These are phyloP conservation scores for Pseudogymnoascus sp. DNA, from an alignment of 2,329 filamentous ascomycete species.

Conservation along the genomic window DNA sequence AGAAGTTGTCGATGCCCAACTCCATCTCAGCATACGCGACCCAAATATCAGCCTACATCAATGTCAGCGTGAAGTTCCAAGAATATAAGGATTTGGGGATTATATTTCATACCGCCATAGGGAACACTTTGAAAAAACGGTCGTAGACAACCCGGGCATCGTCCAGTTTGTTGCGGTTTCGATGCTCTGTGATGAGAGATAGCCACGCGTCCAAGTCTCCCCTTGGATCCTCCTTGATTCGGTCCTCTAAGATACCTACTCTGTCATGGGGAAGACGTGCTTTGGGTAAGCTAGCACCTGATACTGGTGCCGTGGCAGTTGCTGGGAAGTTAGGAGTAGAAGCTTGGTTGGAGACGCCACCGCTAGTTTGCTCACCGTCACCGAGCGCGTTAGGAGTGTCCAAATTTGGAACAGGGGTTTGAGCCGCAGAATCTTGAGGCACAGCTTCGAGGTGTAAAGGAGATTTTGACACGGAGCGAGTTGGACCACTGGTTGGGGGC, in stretches of 20 bases:
- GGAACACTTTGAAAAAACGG: conserved; percentile 80
- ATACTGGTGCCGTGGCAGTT: background rate
- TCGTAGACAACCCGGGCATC: conserved; percentile 75
- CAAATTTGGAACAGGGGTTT: conserved; percentile 11
- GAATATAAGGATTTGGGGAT: conserved; percentile 15
- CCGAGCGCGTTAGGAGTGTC: conserved; percentile 11
- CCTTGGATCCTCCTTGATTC: conserved; percentile 84
- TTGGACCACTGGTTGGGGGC: conserved; percentile 21
- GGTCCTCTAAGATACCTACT: conserved; percentile 61
- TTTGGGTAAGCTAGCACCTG: conserved; percentile 21
- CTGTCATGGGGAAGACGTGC: conserved; percentile 31
- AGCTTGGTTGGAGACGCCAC: conserved; percentile 13
- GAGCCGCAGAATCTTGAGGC: conserved; percentile 1
- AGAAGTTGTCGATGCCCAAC: conserved; percentile 74
- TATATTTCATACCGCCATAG: conserved; percentile 67
- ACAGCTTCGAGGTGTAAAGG: conserved; percentile 6
- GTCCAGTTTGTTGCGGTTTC: conserved; percentile 72
- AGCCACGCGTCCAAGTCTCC: conserved; percentile 92
- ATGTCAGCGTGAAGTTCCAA: conserved; percentile 28
- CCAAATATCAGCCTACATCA: conserved; percentile 76
- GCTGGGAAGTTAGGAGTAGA: conserved; percentile 11
- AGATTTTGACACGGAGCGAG: conserved; percentile 17
- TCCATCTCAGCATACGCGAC: conserved; percentile 84
- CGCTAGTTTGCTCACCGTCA: conserved; percentile 10
- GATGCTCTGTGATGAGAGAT: conserved; percentile 75